Evolutionary conservation across 768 basidiomycete genomes (phyloP), one percentile per base, ranked within the genome.

Genomic region (Termitomyces sp.): DNA sequence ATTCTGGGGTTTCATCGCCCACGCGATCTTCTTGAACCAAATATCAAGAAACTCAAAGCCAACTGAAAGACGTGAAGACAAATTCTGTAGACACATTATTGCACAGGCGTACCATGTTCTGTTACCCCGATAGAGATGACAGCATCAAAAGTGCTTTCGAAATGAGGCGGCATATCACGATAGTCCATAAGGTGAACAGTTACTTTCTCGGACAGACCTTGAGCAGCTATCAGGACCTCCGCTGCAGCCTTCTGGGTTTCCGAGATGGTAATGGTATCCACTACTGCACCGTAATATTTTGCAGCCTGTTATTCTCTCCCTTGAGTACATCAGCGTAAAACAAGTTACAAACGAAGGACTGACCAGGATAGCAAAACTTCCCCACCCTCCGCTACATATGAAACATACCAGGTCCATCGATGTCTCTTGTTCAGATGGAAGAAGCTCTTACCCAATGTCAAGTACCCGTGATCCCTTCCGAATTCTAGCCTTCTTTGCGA

Each of bases 121-220:
- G 82, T 29, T 3, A 29, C 81, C 64, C 82, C 82, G 50, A 77
- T 71, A 42, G 76, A 77, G 20, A 84, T 73, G 29, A 79, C 71
- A 4, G 79, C 70, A 60, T 84, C 81, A 60, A 82, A 84, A 5
- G 78, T 69, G 50, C 80, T 77, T 63, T 81, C 76, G 63, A 82
- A 88, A 26, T 77, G 72, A 0, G 71, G 57, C 2, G 81, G 79
- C 18, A 84, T 78, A 43, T 81, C 78, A 36, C 87, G 77, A 65
- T 88, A 88, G 61, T 88, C 87, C 73, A 86, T 74, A 39, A 88
- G 68, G 67, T 87, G 86, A 7, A 87, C 83, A 8, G 78, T 79
- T 57, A 88, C 78, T 32, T 73, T 71, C 41, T 77, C 68, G 37
- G 75, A 65, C 13, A 82, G 65, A 10, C 81, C 83, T 1, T 80